These are phyloP conservation scores for Sporothrix schenckii DNA, from an alignment of 2,329 filamentous ascomycete species.

Conservation along the genomic window DNA sequence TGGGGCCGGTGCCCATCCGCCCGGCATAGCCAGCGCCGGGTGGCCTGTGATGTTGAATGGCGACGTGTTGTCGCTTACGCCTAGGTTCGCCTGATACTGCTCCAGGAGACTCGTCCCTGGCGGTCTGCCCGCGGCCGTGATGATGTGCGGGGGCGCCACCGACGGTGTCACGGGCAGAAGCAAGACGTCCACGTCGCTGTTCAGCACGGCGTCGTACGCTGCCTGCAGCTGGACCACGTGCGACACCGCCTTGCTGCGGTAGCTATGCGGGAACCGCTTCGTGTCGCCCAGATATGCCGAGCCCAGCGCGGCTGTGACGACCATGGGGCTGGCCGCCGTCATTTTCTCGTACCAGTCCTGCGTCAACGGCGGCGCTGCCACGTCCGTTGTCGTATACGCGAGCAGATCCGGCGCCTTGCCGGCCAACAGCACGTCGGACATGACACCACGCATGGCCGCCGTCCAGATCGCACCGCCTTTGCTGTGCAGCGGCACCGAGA, in stretches of 20 bases:
- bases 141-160: constrained; percentile 49
- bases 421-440: constrained; percentile 41
- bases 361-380: constrained; percentile 40
- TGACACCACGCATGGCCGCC: constrained; percentile 42
- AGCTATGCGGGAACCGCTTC: constrained; percentile 39
- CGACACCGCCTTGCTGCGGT: constrained; percentile 51
- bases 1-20: constrained; percentile 41
- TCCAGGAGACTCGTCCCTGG: constrained; percentile 44
- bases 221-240: constrained; percentile 52
- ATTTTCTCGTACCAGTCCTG: constrained; percentile 51
- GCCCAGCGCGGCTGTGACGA: constrained; percentile 50
- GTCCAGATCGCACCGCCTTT: constrained; percentile 55
- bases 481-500: constrained; percentile 53
- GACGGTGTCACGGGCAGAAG: constrained; percentile 53
- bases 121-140: constrained; percentile 13
- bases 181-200: constrained; percentile 48
- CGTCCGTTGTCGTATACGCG: constrained; percentile 42
- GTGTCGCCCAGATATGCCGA: constrained; percentile 41
- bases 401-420: constrained; percentile 42
- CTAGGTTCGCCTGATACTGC: constrained; percentile 50
- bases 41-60: constrained; percentile 57
- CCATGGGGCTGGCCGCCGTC: constrained; percentile 49
- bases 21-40: constrained; percentile 53
- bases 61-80: constrained; percentile 50
- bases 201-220: constrained; percentile 52